Base-by-base conservation (phyloP, 306 rosid species). In the Comarum palustre region DNA sequence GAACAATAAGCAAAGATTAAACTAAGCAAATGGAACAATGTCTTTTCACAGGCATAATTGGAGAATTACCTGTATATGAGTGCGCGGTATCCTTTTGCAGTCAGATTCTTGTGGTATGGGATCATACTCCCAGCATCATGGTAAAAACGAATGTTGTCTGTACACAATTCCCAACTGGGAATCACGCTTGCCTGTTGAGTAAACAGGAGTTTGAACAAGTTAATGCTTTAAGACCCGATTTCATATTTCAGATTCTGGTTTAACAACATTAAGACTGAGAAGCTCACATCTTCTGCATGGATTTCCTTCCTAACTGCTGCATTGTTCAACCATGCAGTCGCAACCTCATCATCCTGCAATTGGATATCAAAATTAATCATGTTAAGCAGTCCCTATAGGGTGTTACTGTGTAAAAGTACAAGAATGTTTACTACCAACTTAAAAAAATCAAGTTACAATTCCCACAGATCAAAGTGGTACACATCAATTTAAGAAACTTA, bases 61-160 rank as follows among this genome's bases (percentile, higher is more conserved):
- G 47, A 61, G 58, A 78, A 20, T 79, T 69, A 88, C 98, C 98
- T 94, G 86, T n/a, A 91, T 67, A 94, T 89, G 46, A 94, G 96
- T 17, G 96, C 96, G 15, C 88, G 80, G 73, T 91, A 94, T 65
- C 98, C 97, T 79, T 57, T 80, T 6, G 82, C 77, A 68, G 98
- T 91, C 64, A 94, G 89, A 86, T 89, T 91, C 84, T 74, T 86
- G 86, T 91, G 98, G 81, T 75, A 91, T 8, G 69, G 76, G 81
- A 94, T 91, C 98, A 93, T 93, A 85, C 98, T 93, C 55, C 98
- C 98, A 61, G 96, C 75, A 62, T 93, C 96, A 68, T 89, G 97
- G 64, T 66, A 0, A 66, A 58, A 89, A 4, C 0, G 0, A 48
- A 93, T 80, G 47, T 6, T 69, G 66, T 54, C 85, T 0, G 92